A percentile compares a stretch with the other conserved stretches of the same genome.
Evolutionary conservation across 192 early-diverging fungal genomes (phyloP).

Genomic region (Gamsiella multidivaricata): DNA sequence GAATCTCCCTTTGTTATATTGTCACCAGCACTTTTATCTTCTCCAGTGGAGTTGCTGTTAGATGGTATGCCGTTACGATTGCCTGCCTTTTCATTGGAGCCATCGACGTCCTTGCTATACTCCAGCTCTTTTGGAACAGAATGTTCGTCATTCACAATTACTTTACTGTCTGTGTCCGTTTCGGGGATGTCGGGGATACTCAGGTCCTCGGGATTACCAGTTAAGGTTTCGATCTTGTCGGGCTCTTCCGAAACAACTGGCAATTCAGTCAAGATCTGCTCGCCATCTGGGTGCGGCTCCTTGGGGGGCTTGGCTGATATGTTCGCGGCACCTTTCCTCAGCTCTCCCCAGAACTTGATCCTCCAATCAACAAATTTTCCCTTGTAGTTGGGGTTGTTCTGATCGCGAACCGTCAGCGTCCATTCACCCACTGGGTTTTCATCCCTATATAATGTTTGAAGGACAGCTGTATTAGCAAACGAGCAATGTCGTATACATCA

Average conservation of each 20-base stretch:
- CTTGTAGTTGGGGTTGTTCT: constrained; percentile 57
- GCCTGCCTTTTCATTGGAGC: no score
- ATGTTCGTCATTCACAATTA: constrained; percentile 11
- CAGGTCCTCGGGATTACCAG: neutral
- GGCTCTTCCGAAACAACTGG: neutral
- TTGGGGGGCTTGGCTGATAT: neutral
- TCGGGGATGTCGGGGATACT: no score
- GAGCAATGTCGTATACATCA: neutral
- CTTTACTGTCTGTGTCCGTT: neutral
- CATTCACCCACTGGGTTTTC: constrained; percentile 89
- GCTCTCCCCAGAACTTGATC: constrained; percentile 77
- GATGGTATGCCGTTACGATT: neutral
- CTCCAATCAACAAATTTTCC: constrained; percentile 77
- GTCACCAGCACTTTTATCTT: neutral
- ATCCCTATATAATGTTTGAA: constrained; percentile 81
- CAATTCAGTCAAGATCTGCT: constrained; percentile 11
- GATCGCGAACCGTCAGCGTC: constrained; percentile 78
- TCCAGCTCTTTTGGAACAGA: neutral
- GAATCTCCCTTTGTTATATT: neutral
- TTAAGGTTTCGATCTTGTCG: neutral
- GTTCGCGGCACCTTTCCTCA: neutral
- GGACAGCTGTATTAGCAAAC: constrained; percentile 1
- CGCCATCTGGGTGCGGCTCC: neutral
- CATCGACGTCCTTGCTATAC: neutral
- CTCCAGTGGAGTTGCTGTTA: neutral